phyloP scores from a whole-genome alignment of 2,329 filamentous ascomycete genomes.

The Leptographium radiaticola region DNA sequence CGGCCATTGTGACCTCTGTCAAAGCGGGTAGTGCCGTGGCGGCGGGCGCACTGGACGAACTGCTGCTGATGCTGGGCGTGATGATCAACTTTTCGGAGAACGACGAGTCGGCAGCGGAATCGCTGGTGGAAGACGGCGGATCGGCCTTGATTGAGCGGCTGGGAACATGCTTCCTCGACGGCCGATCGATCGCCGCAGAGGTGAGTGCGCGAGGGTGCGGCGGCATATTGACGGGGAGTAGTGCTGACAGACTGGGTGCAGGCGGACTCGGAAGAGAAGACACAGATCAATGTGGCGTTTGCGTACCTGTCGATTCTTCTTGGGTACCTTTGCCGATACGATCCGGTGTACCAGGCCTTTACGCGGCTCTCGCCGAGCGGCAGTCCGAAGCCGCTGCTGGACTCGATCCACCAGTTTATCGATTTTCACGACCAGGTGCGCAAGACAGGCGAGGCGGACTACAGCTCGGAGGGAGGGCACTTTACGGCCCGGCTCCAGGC shows the following conservation, averaged over 20 bases:
- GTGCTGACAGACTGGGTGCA: constrained; percentile 19
- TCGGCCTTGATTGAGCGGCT: constrained; percentile 33
- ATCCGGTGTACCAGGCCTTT: constrained; percentile 30
- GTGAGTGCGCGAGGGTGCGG: constrained; percentile 31
- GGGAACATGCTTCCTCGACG: constrained; percentile 52
- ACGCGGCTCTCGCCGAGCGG: constrained; percentile 26
- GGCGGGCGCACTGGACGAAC: constrained; percentile 46
- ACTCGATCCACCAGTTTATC: constrained; percentile 42
- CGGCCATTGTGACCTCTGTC: constrained; percentile 28
- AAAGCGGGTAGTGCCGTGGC: constrained; percentile 35
- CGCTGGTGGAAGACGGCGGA: constrained; percentile 23
- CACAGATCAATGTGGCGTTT: constrained; percentile 67
- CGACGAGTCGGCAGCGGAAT: constrained; percentile 46
- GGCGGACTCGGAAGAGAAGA: constrained; percentile 61
- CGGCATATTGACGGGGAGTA: too few relatives aligned
- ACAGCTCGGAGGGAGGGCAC: constrained; percentile 17
- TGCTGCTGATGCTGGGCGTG: constrained; percentile 67
- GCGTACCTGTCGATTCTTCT: constrained; percentile 79
- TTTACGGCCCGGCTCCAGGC: constrained; percentile 26
- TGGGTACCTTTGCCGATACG: constrained; percentile 59
- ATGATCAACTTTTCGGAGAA: constrained; percentile 83
- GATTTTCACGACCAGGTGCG: constrained; percentile 36
- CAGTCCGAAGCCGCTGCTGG: constrained; percentile 31
- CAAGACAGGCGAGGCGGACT: constrained; percentile 22
- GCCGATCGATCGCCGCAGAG: constrained; percentile 51